Evolutionary conservation across 2,329 filamentous ascomycete species (phyloP), one percentile per base, ranked within the genome.

Genomic region (Epichloe amarillans): DNA sequence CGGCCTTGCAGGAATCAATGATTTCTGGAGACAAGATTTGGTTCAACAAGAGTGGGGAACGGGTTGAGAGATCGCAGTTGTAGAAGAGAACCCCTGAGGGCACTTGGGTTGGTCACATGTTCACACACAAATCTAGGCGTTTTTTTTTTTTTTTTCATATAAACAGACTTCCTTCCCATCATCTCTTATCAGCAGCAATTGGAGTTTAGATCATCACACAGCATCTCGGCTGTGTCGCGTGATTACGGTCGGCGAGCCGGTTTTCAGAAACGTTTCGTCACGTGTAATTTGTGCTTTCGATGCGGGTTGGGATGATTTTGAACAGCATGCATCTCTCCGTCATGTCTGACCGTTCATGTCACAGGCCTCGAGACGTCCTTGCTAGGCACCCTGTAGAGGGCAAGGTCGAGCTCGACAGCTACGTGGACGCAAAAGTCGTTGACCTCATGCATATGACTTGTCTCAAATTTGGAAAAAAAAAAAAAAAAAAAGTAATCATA

Each of bases 1-100:
- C 72, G 46, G 77, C 76, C 5, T 61, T 83, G 54, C 78, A 82
- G 61, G 75, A 82, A 60, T 69, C 71, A 14, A 62, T 82, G 62
- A 70, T 75, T 47, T 71, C 67, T 0, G 76, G 73, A 7, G 68
- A 72, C 61, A 79, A 78, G 65, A 76, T 82, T 35, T 70, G 67
- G 48, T 85, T 84, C 57, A 74, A 82, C 60, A 71, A 48, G 15
- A 35, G 44, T 0, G 54, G 56, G 2, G 54, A 53, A 42, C 52
- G 53, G 14, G 44, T 41, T 1, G 50, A 52, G 4, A 52, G 44
- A 33, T 43, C 57, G 33, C 41, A 51, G 43, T 21, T 51, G 12
- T 52, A 42, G 37, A 45, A 23, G 6, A 23, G 11, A 23, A n/a
- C n/a, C n/a, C n/a, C n/a, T n/a, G n/a, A 5, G 39, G 26, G 8